phyloP scores from a whole-genome alignment of 2,329 filamentous ascomycete genomes.

The Trichoderma koningii region DNA sequence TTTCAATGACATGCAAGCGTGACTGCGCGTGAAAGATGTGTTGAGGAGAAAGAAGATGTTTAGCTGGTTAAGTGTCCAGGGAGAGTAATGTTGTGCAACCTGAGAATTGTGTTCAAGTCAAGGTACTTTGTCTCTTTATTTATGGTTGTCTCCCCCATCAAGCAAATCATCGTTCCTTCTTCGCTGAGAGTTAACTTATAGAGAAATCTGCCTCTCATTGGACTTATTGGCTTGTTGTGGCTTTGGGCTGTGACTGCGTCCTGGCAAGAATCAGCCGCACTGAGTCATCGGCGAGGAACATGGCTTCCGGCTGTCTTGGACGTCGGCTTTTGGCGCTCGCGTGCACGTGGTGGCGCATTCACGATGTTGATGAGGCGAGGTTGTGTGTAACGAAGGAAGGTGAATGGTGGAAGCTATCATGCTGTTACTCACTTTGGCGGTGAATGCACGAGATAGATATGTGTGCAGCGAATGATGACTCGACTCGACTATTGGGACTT shows the following conservation, averaged over 20 bases:
- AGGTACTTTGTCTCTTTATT: not conserved
- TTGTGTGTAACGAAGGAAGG: not conserved
- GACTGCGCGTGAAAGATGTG: not conserved
- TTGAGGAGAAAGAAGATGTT: not conserved
- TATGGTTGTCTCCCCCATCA: not conserved
- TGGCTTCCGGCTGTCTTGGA: not conserved
- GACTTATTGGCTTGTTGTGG: not conserved
- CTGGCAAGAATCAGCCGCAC: conserved; percentile 13
- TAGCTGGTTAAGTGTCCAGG: too few species aligned
- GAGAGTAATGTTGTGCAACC: too few species aligned
- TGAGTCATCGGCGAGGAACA: conserved; percentile 20
- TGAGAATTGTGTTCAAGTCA: too few species aligned
- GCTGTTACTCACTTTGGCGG: not conserved
- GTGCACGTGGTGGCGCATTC: not conserved
- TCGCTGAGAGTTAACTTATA: not conserved
- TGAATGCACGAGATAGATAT: too few species aligned
- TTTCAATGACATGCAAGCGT: not conserved
- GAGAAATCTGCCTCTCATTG: not conserved
- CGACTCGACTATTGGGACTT: too few species aligned
- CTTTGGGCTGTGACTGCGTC: conserved; percentile 4
- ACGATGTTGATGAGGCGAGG: not conserved
- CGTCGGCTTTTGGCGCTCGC: not conserved
- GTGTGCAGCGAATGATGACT: too few species aligned
- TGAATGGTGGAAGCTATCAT: not conserved
- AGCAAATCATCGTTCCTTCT: not conserved